A percentile compares a stretch with the other conserved stretches of the same genome.
phyloP scores from a whole-genome alignment of 2,329 filamentous ascomycete species.

The Orbilia blumenaviensis region DNA sequence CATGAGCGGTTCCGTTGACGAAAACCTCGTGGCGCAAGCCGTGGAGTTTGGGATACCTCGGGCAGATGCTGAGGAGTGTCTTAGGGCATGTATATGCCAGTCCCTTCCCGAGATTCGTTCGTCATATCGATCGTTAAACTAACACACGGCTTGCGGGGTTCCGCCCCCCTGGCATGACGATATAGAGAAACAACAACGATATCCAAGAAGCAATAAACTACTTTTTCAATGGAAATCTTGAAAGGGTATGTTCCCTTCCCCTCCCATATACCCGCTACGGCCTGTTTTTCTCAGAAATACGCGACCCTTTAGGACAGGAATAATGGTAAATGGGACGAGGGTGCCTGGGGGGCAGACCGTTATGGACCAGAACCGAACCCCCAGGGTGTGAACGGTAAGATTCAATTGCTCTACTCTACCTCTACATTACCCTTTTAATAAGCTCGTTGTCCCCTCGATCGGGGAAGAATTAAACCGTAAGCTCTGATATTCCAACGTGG shows the following conservation, averaged over 20 bases:
- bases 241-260: constrained; percentile 51
- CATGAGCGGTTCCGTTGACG: constrained; percentile 30
- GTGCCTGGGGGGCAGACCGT: constrained; percentile 6
- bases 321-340: constrained; percentile 31
- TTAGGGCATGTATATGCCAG: constrained; percentile 53
- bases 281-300: background rate
- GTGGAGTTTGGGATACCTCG: constrained; percentile 51
- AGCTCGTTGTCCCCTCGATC: background rate
- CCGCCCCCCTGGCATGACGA: background rate
- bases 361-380: constrained; percentile 31
- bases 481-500: constrained; percentile 35
- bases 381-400: constrained; percentile 27
- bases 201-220: constrained; percentile 56
- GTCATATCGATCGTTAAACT: constrained; percentile 6
- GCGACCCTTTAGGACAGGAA: constrained; percentile 17
- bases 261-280: background rate
- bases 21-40: constrained; percentile 52
- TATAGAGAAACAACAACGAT: constrained; percentile 53
- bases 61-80: constrained; percentile 56
- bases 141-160: constrained; percentile 48
- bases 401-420: background rate
- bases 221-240: constrained; percentile 54
- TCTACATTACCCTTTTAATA: background rate
- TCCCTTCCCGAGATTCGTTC: constrained; percentile 6
- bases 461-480: constrained; percentile 7